Base-by-base conservation (phyloP, 148 eudicot genomes). In the Pharnaceum exiguum region DNA sequence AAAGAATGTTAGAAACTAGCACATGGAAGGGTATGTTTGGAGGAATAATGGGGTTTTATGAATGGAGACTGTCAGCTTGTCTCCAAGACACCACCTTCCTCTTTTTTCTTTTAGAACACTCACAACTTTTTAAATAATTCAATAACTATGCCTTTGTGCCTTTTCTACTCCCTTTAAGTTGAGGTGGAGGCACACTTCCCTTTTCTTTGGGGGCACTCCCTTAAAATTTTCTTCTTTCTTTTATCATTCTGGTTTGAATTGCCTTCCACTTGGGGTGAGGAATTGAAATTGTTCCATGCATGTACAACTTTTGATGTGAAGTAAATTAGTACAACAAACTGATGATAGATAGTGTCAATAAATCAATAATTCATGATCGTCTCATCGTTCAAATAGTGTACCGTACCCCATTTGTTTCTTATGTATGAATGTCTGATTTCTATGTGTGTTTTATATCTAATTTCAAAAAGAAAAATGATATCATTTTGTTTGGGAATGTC, bases 1-100 rank as follows among this genome's bases (percentile, higher is more conserved):
- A 86, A 68, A 80, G 56, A 72, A 63, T 65, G 63, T 69, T 75
- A 60, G 75, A 72, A 77, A 67, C 47, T 81, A 83, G 90, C 80
- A 60, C 48, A 66, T 89, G 97, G 88, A 79, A 65, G 73, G 68
- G 77, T 60, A 60, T 75, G 86, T 81, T 83, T 81, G 87, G 76
- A 73, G 69, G 94, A 89, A 86, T 83, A 83, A 69, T 81, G 42
- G 67, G 51, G 51, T 26, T 31, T 16, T 70, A 39, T 66, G 77
- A 74, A 63, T 74, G 57, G 24, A 53, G 46, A 45, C 75, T 57
- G 48, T 60, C 65, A 50, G 70, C 66, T 76, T 78, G 63, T 65
- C 75, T 81, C 86, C 77, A 59, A 70, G 71, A 48, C 16, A 1
- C 46, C 26, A 51, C 18, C 25, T 42, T n/a, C 57, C 13, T 36